phyloP scores from a whole-genome alignment of 495 filamentous ascomycete species.

The Sabuloglossum arenarium region DNA sequence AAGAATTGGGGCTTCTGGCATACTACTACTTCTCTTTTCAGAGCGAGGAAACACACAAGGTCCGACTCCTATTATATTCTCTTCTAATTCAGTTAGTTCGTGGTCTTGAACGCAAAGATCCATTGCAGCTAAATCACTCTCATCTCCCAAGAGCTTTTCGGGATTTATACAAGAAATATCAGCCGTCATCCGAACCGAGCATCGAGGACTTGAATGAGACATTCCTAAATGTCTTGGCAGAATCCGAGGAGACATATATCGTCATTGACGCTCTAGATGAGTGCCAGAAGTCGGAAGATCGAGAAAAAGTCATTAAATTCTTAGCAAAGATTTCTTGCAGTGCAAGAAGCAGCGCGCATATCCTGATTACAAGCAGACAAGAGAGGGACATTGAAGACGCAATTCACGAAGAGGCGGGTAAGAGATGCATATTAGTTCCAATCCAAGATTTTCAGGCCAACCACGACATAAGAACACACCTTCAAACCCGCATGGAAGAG shows the following conservation, averaged over 20 bases:
- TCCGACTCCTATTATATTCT: neutral
- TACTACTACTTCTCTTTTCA: neutral
- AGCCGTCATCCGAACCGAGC: neutral
- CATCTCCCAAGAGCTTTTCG: neutral
- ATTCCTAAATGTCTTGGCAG: neutral
- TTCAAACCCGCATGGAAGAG: conserved; percentile 5
- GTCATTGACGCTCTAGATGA: conserved; percentile 14
- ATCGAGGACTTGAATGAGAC: neutral
- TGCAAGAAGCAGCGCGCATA: conserved; percentile 4
- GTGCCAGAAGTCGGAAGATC: conserved; percentile 6
- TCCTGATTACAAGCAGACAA: conserved; percentile 12
- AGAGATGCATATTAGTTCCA: neutral
- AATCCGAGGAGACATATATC: conserved; percentile 5
- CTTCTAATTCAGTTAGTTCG: conserved; percentile 1
- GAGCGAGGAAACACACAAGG: neutral
- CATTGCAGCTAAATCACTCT: neutral
- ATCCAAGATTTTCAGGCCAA: conserved; percentile 4
- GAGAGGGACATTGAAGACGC: conserved; percentile 6
- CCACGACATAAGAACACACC: conserved; percentile 10
- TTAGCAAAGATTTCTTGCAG: neutral
- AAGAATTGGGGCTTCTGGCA: neutral
- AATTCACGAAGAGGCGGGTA: neutral
- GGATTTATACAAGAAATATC: neutral
- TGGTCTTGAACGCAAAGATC: neutral
- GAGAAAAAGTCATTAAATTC: neutral